Percentiles rank a stretch among this genome's conserved stretches.
Evolutionary conservation across 202 grass and related monocot species (phyloP).

Genomic region (Eragrostis tef): DNA sequence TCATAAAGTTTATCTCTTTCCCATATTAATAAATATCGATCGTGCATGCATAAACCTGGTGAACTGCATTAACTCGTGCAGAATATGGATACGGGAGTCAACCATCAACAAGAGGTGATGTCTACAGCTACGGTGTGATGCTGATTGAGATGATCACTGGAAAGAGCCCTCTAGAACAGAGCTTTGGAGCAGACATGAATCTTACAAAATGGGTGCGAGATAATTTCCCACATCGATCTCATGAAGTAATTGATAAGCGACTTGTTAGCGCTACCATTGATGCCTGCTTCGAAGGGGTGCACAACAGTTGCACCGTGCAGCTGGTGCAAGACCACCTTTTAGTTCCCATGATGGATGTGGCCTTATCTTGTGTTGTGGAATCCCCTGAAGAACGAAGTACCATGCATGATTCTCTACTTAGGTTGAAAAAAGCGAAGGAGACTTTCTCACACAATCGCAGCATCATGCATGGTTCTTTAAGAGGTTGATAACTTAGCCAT

Average conservation of each 20-base stretch:
- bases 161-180: conserved; percentile 48
- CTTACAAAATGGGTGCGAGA: conserved; percentile 46
- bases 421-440: not conserved
- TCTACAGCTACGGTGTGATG: conserved; percentile 59
- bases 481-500: no score
- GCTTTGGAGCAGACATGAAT: conserved; percentile 43
- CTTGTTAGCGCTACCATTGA: not conserved
- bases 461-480: not conserved
- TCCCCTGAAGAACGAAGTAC: not conserved
- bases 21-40: not conserved
- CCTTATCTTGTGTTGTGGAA: not conserved
- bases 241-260: conserved; percentile 23
- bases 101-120: conserved; percentile 50
- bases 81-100: conserved; percentile 60
- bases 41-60: not conserved
- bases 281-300: not conserved
- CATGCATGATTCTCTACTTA: not conserved
- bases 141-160: conserved; percentile 46
- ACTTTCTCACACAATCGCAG: not conserved
- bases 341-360: not conserved
- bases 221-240: not conserved
- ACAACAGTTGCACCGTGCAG: not conserved
- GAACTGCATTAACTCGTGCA: not conserved
- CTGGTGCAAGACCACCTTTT: not conserved
- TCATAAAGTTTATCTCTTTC: no score